Percentiles rank a stretch among this genome's conserved stretches.
phyloP scores from a whole-genome alignment of 768 basidiomycete species.

The Naganishia onofrii region DNA sequence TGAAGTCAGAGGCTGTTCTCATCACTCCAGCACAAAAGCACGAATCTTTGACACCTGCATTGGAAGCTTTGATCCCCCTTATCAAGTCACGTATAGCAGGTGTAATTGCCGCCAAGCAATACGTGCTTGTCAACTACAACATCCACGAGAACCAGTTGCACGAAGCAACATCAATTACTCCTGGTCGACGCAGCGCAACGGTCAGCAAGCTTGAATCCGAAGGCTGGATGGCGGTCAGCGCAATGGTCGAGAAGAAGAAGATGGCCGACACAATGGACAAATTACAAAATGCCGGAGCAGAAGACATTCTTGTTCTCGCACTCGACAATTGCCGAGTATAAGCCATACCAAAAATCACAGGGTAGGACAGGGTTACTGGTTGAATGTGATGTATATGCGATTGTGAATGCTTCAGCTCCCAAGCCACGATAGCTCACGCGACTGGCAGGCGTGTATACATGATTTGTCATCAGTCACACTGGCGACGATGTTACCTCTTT shows the following conservation, averaged over 20 bases:
- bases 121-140: constrained; percentile 91
- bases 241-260: constrained; percentile 82
- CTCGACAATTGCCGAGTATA: constrained; percentile 90
- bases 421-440: neutral
- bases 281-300: constrained; percentile 74
- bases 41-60: constrained; percentile 55
- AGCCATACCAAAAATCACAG: neutral
- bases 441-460: neutral
- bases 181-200: constrained; percentile 84
- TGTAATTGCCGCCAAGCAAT: constrained; percentile 74
- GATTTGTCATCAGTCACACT: neutral
- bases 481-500: neutral
- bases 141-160: constrained; percentile 65
- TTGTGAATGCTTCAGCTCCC: too few relatives aligned
- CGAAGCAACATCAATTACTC: constrained; percentile 70
- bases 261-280: constrained; percentile 84
- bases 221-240: constrained; percentile 86
- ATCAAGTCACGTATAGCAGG: constrained; percentile 87
- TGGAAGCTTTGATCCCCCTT: constrained; percentile 67
- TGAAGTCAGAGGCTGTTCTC: constrained; percentile 84
- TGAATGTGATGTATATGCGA: neutral
- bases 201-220: constrained; percentile 72
- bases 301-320: constrained; percentile 84
- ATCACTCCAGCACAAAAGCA: constrained; percentile 63
- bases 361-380: neutral